Evolutionary conservation across 495 filamentous ascomycete genomes (phyloP), one percentile per base, ranked within the genome.

Genomic region (Podospora pseudocomata): DNA sequence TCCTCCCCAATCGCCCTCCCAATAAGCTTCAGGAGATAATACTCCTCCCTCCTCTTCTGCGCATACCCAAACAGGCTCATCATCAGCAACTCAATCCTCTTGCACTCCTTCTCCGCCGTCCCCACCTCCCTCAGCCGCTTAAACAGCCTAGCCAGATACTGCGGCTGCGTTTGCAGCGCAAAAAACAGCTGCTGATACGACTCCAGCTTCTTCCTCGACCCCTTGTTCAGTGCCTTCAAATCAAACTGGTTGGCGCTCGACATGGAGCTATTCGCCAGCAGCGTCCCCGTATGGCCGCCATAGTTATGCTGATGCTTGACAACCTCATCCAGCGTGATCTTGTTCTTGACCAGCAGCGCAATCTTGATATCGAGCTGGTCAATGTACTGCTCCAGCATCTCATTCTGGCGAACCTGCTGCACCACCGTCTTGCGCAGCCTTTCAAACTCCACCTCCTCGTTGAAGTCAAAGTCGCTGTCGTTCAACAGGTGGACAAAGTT

Each of bases 351-450:
- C 18, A 99, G 86, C 5, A 99, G 86, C 15, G 94, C 95, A 74
- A 99, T 99, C 80, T 99, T 99, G 83, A 97, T 97, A 74, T 98
- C 96, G 56, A 99, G 85, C 73, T 98, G 94, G 72, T 96, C 93
- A 73, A 99, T 96, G 73, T 98, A 98, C 73, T 97, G 92, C 79
- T 99, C 96, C 23, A 95, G 90, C 82, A 96, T 86, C 77, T 99
- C 95, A 71, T 98, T 98, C 71, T 97, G 94, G 16, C 95, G 89
- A 11, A 98, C 94, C 76, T 97, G 93, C 74, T 97, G 94, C 26
- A 98, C 94, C 3, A 99, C 95, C 4, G 90, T 92, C 80, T 97
- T 97, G 53, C 96, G 86, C 69, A 97, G 76, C 55, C 92, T 86
- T 76, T 99, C 95, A 65, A 96, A 97, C 73, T 99, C 95, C 55